phyloP scores from a whole-genome alignment of 2,329 filamentous ascomycete genomes.

The Graphiopsis chlorocephala region DNA sequence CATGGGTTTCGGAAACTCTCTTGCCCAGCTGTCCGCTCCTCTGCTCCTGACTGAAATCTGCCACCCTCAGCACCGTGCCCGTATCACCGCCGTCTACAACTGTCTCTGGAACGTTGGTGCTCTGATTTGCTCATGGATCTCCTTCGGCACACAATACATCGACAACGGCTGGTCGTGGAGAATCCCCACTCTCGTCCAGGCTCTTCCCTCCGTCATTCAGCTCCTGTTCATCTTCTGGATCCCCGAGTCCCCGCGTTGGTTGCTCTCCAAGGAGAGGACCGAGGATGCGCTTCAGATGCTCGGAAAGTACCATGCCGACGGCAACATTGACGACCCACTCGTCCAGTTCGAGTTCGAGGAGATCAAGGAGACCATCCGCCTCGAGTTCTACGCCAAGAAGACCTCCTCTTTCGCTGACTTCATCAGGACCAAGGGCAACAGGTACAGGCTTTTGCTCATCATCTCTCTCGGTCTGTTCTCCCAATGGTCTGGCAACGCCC shows the following conservation, averaged over 20 bases:
- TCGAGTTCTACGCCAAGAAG: conserved; percentile 42
- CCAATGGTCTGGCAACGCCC: conserved; percentile 54
- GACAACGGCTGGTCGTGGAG: conserved; percentile 44
- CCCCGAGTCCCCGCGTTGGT: conserved; percentile 60
- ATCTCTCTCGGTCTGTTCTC: conserved; percentile 52
- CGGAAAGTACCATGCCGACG: conserved; percentile 61
- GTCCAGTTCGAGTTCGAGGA: conserved; percentile 66
- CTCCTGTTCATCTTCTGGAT: conserved; percentile 46
- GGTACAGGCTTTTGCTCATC: conserved; percentile 51
- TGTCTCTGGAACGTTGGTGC: conserved; percentile 18
- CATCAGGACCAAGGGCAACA: conserved; percentile 52
- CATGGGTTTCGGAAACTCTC: conserved; percentile 18
- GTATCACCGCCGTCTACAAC: conserved; percentile 18
- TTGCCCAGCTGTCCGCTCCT: conserved; percentile 16
- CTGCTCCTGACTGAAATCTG: conserved; percentile 17
- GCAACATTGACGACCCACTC: conserved; percentile 56
- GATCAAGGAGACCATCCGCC: conserved; percentile 61
- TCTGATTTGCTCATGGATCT: conserved; percentile 17
- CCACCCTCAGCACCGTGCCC: conserved; percentile 17
- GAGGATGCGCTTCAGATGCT: conserved; percentile 44
- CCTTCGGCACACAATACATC: conserved; percentile 16
- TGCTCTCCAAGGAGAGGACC: conserved; percentile 53
- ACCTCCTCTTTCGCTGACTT: conserved; percentile 57
- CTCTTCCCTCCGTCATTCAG: conserved; percentile 27
- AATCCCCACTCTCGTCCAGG: conserved; percentile 27